Evolutionary conservation across 306 rosid species (phyloP).

Genomic region (Vachellia collinsii): DNA sequence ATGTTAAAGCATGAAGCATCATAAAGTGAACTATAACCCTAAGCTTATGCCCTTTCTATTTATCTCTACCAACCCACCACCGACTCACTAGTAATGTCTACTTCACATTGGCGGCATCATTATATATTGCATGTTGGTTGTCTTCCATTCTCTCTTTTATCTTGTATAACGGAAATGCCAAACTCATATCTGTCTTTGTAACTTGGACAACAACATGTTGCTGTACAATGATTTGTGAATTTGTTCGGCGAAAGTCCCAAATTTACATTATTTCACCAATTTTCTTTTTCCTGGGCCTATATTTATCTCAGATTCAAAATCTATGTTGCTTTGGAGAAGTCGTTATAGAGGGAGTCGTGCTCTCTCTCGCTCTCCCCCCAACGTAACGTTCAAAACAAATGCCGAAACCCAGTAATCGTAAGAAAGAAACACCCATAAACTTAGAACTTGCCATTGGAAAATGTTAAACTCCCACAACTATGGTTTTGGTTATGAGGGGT

Average conservation of each 20-base stretch:
- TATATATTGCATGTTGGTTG: neutral
- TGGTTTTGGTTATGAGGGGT: too few species aligned
- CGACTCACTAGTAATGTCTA: neutral
- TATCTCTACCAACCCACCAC: neutral
- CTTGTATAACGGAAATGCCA: neutral
- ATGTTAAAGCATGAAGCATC: too few species aligned
- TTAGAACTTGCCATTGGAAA: too few species aligned
- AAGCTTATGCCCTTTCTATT: too few species aligned
- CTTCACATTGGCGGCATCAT: neutral
- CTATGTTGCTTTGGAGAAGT: neutral
- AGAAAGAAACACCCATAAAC: too few species aligned
- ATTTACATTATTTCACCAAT: too few species aligned
- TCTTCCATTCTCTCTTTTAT: neutral
- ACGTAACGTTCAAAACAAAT: too few species aligned
- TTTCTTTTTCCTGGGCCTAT: neutral
- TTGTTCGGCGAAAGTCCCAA: neutral
- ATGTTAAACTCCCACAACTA: too few species aligned
- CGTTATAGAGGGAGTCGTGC: neutral
- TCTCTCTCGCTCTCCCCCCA: neutral
- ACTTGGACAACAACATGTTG: neutral
- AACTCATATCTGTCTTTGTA: neutral
- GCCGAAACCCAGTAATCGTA: too few species aligned
- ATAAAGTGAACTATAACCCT: too few species aligned
- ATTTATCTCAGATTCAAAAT: neutral
- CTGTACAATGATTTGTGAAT: neutral